Base-by-base conservation (phyloP, 805 yeast species). In the Limtongia smithiae region DNA sequence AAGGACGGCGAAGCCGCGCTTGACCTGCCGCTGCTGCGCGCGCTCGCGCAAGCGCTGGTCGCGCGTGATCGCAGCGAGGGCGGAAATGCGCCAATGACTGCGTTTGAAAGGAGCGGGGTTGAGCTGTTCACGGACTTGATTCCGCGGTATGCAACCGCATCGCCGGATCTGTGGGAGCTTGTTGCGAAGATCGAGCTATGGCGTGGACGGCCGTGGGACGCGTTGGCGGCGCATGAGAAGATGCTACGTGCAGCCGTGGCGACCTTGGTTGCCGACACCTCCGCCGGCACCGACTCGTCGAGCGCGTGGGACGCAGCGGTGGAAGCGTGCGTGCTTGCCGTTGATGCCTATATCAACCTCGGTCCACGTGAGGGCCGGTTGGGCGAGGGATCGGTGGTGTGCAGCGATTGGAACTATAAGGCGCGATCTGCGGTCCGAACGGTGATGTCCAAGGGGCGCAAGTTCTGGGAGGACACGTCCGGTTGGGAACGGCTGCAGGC, bases 381-480 rank as follows among this genome's bases (percentile, higher is more conserved):
- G 9, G 94, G 94, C 6, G 82, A 82, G 61, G 84, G 83, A 21
- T 94, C 90, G 8, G 52, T 49, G 11, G 59, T 58, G 18, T 89
- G 96, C 65, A 80, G 82, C 62, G 95, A 89, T 63, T 90, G 97
- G 97, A 84, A 80, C 62, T 85, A 83, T 68, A 88, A 88, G 65
- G 82, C 95, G 1, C 76, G 82, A 54, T 75, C 85, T 14, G 72
- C 85, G 1, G 75, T 89, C 18, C 76, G 94, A 61, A 77, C 86
- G 1, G 71, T 89, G 57, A 75, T 85, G 78, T 81, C 91, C 15
- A 84, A 82, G 62, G 96, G 96, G 7, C 83, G 78, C 60, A 70
- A 73, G 21, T 75, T 75, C 55, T 89, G 96, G 96, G 40, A 41
- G 18, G 88, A 78, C 54, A 73, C 84, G 2, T 82, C 77, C 31